Evolutionary conservation across 352 stramenopile species (phyloP).

Genomic region (Phytophthora macrochlamydospora): DNA sequence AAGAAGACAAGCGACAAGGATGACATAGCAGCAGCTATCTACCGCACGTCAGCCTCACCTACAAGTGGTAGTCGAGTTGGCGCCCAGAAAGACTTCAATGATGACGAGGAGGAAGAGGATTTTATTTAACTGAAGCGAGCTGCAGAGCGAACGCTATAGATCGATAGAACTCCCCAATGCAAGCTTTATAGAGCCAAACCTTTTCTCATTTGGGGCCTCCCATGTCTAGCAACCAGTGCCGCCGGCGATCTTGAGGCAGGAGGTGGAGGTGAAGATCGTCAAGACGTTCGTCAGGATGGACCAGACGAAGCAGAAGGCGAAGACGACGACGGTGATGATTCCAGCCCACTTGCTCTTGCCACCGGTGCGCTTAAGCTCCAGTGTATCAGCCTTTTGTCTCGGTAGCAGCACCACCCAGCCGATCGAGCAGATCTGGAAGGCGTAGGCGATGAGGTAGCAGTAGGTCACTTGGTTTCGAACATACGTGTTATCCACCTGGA

Average conservation of each 20-base stretch:
- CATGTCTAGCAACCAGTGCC: conserved; percentile 34
- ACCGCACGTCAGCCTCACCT: conserved; percentile 24
- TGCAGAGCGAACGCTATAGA: background rate
- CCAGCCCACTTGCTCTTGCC: conserved; percentile 42
- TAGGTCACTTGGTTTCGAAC: conserved; percentile 43
- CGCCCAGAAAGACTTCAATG: conserved; percentile 38
- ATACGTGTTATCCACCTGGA: conserved; percentile 33
- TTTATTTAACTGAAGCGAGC: conserved; percentile 64
- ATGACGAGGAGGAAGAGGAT: conserved; percentile 60
- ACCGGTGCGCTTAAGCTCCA: conserved; percentile 44
- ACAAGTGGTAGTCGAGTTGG: conserved; percentile 24
- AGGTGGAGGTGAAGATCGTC: conserved; percentile 43
- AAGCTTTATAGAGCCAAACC: conserved; percentile 25
- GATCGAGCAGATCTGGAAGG: conserved; percentile 44
- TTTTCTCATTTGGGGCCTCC: background rate
- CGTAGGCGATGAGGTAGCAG: conserved; percentile 47
- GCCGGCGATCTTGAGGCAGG: conserved; percentile 46
- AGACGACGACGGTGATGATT: conserved; percentile 40
- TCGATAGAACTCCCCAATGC: conserved; percentile 24
- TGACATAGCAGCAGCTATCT: conserved; percentile 29
- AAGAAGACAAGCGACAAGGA: conserved; percentile 22
- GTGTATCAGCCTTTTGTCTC: conserved; percentile 43
- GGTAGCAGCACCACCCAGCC: conserved; percentile 45
- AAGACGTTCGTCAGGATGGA: conserved; percentile 59
- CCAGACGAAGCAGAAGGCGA: conserved; percentile 52